Evolutionary conservation across 495 filamentous ascomycete species (phyloP).

Genomic region (Darksidea phi): DNA sequence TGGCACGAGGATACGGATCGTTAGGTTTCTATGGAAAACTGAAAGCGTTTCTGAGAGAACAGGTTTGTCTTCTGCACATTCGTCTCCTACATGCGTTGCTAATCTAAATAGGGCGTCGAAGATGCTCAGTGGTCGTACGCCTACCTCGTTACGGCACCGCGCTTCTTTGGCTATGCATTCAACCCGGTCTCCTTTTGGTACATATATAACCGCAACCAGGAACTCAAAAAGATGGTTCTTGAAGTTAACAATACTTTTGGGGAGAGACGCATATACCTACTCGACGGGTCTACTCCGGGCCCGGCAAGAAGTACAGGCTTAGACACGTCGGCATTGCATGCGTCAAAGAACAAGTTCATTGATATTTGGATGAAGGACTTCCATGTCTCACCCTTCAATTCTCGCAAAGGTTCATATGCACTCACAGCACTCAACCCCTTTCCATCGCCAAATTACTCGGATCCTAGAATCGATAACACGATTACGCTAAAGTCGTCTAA

Average conservation of each 20-base stretch:
- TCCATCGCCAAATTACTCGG: conserved; percentile 38
- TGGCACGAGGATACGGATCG: conserved; percentile 51
- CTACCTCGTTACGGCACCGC: conserved; percentile 68
- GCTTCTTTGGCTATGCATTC: conserved; percentile 68
- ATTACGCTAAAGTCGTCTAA: conserved; percentile 59
- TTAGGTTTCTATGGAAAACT: conserved; percentile 59
- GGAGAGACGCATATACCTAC: conserved; percentile 65
- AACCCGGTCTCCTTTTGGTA: conserved; percentile 83
- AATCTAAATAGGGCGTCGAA: conserved; percentile 48
- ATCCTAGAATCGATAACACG: conserved; percentile 51
- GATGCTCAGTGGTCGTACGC: conserved; percentile 57
- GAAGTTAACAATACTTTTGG: conserved; percentile 80
- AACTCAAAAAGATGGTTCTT: conserved; percentile 65
- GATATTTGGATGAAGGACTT: conserved; percentile 65
- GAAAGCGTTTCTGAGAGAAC: conserved; percentile 53
- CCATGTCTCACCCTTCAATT: conserved; percentile 73
- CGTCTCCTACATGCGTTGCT: not conserved
- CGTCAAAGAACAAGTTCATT: conserved; percentile 39
- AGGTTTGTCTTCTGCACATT: conserved; percentile 38
- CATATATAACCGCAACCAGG: conserved; percentile 59
- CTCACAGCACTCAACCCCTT: conserved; percentile 58
- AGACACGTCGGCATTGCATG: conserved; percentile 10
- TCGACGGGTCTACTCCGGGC: conserved; percentile 38
- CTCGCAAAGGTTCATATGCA: conserved; percentile 60
- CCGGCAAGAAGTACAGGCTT: conserved; percentile 40